These are phyloP conservation scores for Dipteronia dyeriana DNA, from an alignment of 345 rosid genomes.

Conservation along the genomic window DNA sequence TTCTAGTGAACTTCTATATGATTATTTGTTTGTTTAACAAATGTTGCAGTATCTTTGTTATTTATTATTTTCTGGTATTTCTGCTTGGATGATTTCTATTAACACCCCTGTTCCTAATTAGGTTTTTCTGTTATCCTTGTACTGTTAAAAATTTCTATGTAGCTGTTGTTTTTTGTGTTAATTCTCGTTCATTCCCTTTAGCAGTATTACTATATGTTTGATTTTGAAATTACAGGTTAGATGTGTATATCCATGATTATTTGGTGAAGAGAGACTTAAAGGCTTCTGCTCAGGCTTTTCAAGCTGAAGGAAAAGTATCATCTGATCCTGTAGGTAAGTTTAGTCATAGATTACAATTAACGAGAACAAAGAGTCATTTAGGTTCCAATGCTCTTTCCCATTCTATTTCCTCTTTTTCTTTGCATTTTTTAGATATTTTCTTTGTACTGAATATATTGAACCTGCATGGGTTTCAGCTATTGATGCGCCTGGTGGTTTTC, in stretches of 20 bases:
- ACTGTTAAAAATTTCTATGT: slow-evolving; percentile 3
- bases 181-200: not conserved
- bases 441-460: slow-evolving; percentile 22
- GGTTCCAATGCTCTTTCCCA: not conserved
- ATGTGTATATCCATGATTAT: slow-evolving; percentile 97
- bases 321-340: slow-evolving; percentile 94
- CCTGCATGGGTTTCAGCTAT: slow-evolving; percentile 58
- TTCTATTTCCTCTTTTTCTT: not conserved
- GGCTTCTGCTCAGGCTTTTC: slow-evolving; percentile 98
- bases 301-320: slow-evolving; percentile 95
- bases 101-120: not conserved
- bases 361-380: not conserved
- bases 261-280: slow-evolving; percentile 91
- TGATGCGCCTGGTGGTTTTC: slow-evolving; percentile 98
- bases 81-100: not conserved
- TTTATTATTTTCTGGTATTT: not conserved
- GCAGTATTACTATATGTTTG: slow-evolving; percentile 3
- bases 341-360: not conserved
- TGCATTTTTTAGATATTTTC: not conserved
- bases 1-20: not conserved
- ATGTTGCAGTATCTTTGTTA: not conserved
- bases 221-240: slow-evolving; percentile 60
- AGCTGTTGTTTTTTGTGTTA: not conserved
- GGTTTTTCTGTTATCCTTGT: slow-evolving; percentile 13
- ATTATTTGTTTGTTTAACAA: not conserved